Conservation (phyloP, 2,329 filamentous ascomycete species). For the Fusarium sp. region DNA sequence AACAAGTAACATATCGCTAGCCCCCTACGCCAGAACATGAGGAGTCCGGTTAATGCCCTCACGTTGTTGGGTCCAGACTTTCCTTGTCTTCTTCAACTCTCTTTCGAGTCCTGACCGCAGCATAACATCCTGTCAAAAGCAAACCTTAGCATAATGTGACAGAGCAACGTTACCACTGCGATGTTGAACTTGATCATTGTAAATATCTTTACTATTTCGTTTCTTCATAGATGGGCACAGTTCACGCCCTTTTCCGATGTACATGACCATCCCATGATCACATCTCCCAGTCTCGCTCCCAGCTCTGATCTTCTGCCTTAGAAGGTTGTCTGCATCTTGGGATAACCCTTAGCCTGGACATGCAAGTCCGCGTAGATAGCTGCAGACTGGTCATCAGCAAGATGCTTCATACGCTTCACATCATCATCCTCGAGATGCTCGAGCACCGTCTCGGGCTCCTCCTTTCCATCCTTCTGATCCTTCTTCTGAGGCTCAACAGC, state of each 20-base stretch:
- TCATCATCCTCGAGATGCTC: conserved; percentile 81
- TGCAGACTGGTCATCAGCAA: conserved; percentile 57
- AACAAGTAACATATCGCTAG: no score
- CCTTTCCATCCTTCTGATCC: conserved; percentile 42
- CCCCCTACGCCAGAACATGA: no score
- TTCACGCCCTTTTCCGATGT: background rate
- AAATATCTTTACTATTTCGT: background rate
- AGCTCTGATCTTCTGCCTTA: background rate
- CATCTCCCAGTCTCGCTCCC: background rate
- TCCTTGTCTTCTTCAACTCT: no score
- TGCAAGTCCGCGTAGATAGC: conserved; percentile 40
- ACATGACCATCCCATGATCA: background rate
- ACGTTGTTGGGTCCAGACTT: no score
- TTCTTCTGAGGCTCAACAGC: conserved; percentile 58
- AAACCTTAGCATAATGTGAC: accelerated
- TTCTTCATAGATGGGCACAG: background rate
- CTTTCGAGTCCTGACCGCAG: background rate
- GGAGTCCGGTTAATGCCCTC: no score
- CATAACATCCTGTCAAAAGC: background rate
- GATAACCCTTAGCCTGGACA: conserved; percentile 38
- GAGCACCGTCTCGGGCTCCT: conserved; percentile 74
- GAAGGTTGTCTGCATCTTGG: conserved; percentile 43
- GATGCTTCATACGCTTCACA: conserved; percentile 66
- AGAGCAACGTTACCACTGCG: accelerated
- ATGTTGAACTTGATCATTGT: background rate